A percentile compares a stretch with the other conserved stretches of the same genome.
Conservation (phyloP, 2,329 filamentous ascomycete species). For the Lasiodiplodia gonubiensis region DNA sequence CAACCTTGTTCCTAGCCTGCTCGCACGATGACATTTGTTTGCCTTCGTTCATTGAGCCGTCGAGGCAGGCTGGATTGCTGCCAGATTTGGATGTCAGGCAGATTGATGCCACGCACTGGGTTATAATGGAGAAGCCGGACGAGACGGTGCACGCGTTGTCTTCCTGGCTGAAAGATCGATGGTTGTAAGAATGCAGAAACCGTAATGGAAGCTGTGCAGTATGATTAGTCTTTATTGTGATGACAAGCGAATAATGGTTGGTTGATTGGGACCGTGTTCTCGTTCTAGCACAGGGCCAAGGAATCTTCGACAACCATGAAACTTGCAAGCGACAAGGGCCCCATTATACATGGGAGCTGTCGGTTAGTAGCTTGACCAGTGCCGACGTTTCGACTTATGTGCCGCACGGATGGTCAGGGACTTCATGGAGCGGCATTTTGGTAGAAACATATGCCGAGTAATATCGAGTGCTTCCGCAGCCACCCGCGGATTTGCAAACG, state of each 20-base stretch:
- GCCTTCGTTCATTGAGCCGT: conserved; percentile 39
- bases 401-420: background rate
- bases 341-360: background rate
- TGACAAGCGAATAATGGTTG: background rate
- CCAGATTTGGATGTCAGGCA: conserved; percentile 42
- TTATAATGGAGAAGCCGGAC: conserved; percentile 42
- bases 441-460: conserved; percentile 3
- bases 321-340: background rate
- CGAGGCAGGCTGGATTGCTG: conserved; percentile 38
- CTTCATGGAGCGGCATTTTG: background rate
- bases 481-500: background rate
- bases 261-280: background rate
- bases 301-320: background rate
- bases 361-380: background rate
- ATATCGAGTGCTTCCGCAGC: background rate
- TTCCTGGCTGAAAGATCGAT: conserved; percentile 8
- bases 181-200: background rate
- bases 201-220: background rate
- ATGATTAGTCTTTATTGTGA: background rate
- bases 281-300: background rate
- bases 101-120: conserved; percentile 47
- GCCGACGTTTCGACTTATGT: background rate
- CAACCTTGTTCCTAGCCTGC: conserved; percentile 45
- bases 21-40: conserved; percentile 44
- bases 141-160: conserved; percentile 34